phyloP scores from a whole-genome alignment of 257 asterid species.

The Fraxinus excelsior region DNA sequence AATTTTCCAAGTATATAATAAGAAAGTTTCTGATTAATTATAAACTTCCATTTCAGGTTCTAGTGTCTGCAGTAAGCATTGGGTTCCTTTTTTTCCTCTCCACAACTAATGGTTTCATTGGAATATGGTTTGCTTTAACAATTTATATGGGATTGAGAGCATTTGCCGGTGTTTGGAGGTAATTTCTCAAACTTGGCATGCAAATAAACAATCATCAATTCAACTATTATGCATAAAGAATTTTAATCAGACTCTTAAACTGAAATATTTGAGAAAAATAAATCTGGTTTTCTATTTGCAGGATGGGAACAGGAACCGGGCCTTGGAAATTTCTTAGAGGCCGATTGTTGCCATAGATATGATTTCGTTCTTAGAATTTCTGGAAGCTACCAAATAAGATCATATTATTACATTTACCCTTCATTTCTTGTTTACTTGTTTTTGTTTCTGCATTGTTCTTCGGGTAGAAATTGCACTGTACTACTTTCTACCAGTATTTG shows the following conservation, averaged over 20 bases:
- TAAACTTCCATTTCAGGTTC: slow-evolving; percentile 43
- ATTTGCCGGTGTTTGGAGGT: slow-evolving; percentile 92
- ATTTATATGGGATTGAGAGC: slow-evolving; percentile 81
- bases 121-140: slow-evolving; percentile 87
- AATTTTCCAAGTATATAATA: not conserved
- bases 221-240: not conserved
- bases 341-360: slow-evolving; percentile 19
- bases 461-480: not conserved
- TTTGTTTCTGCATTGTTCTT: not conserved
- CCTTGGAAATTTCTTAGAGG: slow-evolving; percentile 78
- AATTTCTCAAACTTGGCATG: not conserved
- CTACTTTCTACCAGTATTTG: not conserved
- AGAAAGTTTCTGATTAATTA: not conserved
- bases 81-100: slow-evolving; percentile 66
- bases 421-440: not conserved
- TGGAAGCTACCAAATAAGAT: slow-evolving; percentile 6
- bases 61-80: slow-evolving; percentile 65
- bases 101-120: slow-evolving; percentile 67
- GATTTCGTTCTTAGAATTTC: slow-evolving; percentile 14
- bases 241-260: not conserved
- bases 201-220: not conserved
- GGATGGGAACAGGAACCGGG: slow-evolving; percentile 92
- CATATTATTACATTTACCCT: not conserved
- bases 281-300: slow-evolving; percentile 26
- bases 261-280: too few relatives aligned